Base-by-base conservation (phyloP, 441 rosid genomes). In the Euphorbia corollata region DNA sequence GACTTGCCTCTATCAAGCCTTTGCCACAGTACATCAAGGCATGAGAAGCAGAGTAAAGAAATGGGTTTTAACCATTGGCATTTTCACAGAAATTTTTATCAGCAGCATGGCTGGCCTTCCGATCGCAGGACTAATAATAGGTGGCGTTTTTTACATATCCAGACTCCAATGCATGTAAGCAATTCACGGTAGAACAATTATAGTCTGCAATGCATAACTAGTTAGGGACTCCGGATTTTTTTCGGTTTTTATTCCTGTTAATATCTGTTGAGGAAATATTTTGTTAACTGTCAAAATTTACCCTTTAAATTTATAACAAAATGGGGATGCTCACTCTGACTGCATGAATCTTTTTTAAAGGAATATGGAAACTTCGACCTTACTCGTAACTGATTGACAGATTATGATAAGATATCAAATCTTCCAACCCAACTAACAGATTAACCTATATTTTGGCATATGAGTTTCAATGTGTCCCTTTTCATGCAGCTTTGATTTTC, bases 61-160 rank as follows among this genome's bases (percentile, higher is more conserved):
- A 10, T 51, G 56, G 56, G 3, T 47, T 12, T 47, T 12, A 47
- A 5, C n/a, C 51, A 47, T 47, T 10, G 0, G 16, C 48, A 43
- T 43, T 43, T 39, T 13, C 48, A 43, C 1, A 18, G n/a, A 16
- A 13, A 12, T 13, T 47, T 47, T 12, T 47, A 47, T 18, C 15
- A 47, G 51, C 51, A 47, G 51, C 51, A 47, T 47, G n/a, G 51
- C 51, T 47, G 51, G 13, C 51, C n/a, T 47, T 47, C 51, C n/a
- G 13, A 47, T 47, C 51, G 13, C 12, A n/a, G 51, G 16, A 18
- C 56, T 18, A 12, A 45, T 16, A 38, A 47, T 18, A 18, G 56
- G 23, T 18, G 24, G 18, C 23, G 18, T 19, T 18, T 51, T 18
- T 0, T n/a, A 51, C 18, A 22, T 51, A 2, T 38, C 41, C 32